Percentiles rank a stretch among this genome's conserved stretches.
These are phyloP conservation scores for Zalerion maritima DNA, from an alignment of 495 filamentous ascomycete genomes.

Conservation along the genomic window DNA sequence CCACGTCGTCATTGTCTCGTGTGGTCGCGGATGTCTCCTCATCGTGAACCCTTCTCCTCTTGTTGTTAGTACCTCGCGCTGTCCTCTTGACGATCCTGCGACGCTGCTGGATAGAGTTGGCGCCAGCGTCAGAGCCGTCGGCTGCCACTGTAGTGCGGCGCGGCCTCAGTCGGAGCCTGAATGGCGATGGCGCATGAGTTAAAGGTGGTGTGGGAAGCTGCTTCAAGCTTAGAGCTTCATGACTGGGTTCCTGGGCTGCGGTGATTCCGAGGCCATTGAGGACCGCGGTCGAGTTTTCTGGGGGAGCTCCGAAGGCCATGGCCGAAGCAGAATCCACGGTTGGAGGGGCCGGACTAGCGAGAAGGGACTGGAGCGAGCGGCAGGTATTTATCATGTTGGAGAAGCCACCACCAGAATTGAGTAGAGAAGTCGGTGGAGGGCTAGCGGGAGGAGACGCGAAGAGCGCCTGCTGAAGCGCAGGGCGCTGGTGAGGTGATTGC, in stretches of 20 bases:
- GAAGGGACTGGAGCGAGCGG: conserved; percentile 55
- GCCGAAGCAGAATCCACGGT: conserved; percentile 20
- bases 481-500: no score
- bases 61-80: conserved; percentile 46
- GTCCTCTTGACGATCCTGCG: conserved; percentile 38
- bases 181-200: conserved; percentile 30
- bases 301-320: conserved; percentile 24
- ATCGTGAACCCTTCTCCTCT: conserved; percentile 39
- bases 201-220: conserved; percentile 36
- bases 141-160: conserved; percentile 14
- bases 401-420: conserved; percentile 33
- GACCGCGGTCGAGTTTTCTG: conserved; percentile 36
- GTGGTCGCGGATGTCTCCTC: conserved; percentile 35
- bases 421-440: conserved; percentile 41
- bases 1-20: conserved; percentile 21
- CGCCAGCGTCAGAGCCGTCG: conserved; percentile 13
- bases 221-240: no score
- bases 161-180: conserved; percentile 33
- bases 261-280: no score
- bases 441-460: conserved; percentile 49
- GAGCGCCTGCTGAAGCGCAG: conserved; percentile 40
- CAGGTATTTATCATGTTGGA: conserved; percentile 51
- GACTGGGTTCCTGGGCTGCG: no score
- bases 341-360: conserved; percentile 30
- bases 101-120: conserved; percentile 13